These are phyloP conservation scores for Leccinum pellstonianum DNA, from an alignment of 768 basidiomycete species.

Conservation along the genomic window DNA sequence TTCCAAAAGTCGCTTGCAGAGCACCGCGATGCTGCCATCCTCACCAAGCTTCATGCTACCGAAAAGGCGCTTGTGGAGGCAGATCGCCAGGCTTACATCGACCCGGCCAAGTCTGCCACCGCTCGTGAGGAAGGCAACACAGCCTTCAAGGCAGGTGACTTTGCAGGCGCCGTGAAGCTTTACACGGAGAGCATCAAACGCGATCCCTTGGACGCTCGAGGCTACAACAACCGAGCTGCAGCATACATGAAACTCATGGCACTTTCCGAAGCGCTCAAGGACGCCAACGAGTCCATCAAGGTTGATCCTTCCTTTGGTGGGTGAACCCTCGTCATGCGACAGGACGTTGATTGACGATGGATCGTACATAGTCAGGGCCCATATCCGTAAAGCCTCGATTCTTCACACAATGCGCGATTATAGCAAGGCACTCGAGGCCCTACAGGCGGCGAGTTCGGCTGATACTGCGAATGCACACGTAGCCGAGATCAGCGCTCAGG, in stretches of 20 bases:
- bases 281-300: constrained; percentile 90
- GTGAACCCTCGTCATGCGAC: constrained; percentile 18
- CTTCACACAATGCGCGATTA: constrained; percentile 90
- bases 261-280: constrained; percentile 93
- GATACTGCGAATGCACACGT: constrained; percentile 84
- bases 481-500: constrained; percentile 77
- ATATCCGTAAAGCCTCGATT: constrained; percentile 89
- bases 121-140: constrained; percentile 93
- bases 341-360: not conserved
- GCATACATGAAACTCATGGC: constrained; percentile 95
- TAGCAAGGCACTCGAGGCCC: constrained; percentile 79
- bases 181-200: constrained; percentile 98
- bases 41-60: constrained; percentile 83
- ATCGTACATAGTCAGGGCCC: constrained; percentile 67
- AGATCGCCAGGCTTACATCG: constrained; percentile 81
- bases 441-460: constrained; percentile 71
- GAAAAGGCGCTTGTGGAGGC: constrained; percentile 78
- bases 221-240: constrained; percentile 98
- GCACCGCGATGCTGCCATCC: constrained; percentile 91
- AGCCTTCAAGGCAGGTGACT: constrained; percentile 90
- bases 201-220: constrained; percentile 83
- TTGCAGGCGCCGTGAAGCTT: constrained; percentile 84
- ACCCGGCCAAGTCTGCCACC: constrained; percentile 75
- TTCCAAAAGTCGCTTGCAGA: constrained; percentile 93
- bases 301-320: constrained; percentile 82